Evolutionary conservation across 129 eudicot genomes (phyloP).

Genomic region (Tanacetum coccineum): DNA sequence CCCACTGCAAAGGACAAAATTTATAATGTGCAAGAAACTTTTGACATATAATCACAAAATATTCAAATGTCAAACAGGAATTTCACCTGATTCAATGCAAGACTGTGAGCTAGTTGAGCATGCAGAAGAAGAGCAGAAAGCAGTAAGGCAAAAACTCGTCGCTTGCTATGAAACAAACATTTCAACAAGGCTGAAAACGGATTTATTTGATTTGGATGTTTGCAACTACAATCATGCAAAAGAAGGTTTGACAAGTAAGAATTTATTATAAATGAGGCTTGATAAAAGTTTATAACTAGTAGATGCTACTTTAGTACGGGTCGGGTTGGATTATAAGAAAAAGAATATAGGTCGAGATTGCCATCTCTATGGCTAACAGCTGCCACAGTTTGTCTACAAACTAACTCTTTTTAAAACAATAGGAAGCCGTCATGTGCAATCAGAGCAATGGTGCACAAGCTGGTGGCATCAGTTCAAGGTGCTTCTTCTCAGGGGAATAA

Average conservation of each 20-base stretch:
- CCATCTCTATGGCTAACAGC: neutral
- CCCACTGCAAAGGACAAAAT: slow-evolving; percentile 19
- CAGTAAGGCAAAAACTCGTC: slow-evolving; percentile 54
- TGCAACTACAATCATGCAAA: slow-evolving; percentile 43
- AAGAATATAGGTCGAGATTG: neutral
- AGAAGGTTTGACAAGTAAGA: slow-evolving; percentile 63
- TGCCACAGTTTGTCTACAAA: slow-evolving; percentile 5
- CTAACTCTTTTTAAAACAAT: slow-evolving; percentile 19
- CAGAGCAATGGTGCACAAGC: slow-evolving; percentile 93
- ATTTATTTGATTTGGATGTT: slow-evolving; percentile 53
- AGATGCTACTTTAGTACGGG: neutral
- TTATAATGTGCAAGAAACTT: neutral
- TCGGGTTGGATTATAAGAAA: neutral
- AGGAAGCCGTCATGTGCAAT: slow-evolving; percentile 39
- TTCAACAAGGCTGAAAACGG: slow-evolving; percentile 49
- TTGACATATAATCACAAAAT: no score
- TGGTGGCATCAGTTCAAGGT: slow-evolving; percentile 95
- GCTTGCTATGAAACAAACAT: slow-evolving; percentile 76
- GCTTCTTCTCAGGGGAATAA: slow-evolving; percentile 72
- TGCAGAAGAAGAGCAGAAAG: slow-evolving; percentile 55
- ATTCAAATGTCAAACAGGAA: slow-evolving; percentile 49
- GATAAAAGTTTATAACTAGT: neutral
- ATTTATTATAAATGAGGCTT: neutral
- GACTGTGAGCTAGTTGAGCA: slow-evolving; percentile 57
- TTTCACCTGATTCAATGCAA: slow-evolving; percentile 63